phyloP scores from a whole-genome alignment of 2,329 filamentous ascomycete species.

The Myrmaecium sp. region DNA sequence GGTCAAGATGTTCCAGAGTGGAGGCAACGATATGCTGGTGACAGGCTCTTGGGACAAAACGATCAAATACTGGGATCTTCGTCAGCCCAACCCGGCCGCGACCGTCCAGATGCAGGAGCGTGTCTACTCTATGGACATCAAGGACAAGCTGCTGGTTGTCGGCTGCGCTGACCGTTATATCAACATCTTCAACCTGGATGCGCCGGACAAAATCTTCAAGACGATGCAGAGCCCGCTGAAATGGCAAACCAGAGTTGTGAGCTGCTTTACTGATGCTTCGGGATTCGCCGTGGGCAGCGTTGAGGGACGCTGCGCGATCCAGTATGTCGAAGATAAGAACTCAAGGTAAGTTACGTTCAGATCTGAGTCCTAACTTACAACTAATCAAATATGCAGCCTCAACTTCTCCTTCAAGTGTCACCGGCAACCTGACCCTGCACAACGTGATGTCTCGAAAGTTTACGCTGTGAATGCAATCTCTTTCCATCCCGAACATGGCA shows the following conservation, averaged over 20 bases:
- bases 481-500: conserved; percentile 91
- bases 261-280: conserved; percentile 80
- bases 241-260: conserved; percentile 92
- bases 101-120: conserved; percentile 55
- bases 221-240: conserved; percentile 89
- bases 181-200: conserved; percentile 80
- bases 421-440: conserved; percentile 52
- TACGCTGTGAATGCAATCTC: conserved; percentile 94
- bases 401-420: conserved; percentile 99
- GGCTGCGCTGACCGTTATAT: conserved; percentile 93
- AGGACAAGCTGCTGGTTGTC: conserved; percentile 73
- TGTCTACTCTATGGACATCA: conserved; percentile 83
- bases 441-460: conserved; percentile 62
- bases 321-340: conserved; percentile 96
- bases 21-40: conserved; percentile 63
- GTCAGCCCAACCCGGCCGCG: conserved; percentile 46
- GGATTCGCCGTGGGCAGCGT: conserved; percentile 95
- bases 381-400: conserved; percentile 25
- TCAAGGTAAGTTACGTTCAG: conserved; percentile 32
- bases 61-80: conserved; percentile 76
- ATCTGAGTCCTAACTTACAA: too few relatives aligned
- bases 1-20: conserved; percentile 45
- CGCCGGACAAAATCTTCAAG: conserved; percentile 88
- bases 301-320: conserved; percentile 91
- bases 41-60: conserved; percentile 90